phyloP scores from a whole-genome alignment of 1,284 basidiomycete species.

The Sanguinoderma infundibulare region DNA sequence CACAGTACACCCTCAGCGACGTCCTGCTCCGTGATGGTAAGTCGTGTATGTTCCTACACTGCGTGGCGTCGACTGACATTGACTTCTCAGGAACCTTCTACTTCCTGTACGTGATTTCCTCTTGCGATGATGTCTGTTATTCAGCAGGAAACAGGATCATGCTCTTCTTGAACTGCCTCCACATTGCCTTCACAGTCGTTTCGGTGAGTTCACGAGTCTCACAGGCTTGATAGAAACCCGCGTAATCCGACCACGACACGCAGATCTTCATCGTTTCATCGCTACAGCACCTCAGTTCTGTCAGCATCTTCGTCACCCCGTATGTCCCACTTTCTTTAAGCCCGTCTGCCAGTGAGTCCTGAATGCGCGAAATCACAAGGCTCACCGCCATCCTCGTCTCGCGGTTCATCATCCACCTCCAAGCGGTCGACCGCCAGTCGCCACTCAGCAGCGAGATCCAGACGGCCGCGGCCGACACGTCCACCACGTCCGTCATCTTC shows the following conservation, averaged over 20 bases:
- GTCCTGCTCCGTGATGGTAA: background rate
- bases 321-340: background rate
- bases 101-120: conserved; percentile 3
- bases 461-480: background rate
- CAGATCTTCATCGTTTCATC: background rate
- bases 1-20: background rate
- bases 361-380: background rate
- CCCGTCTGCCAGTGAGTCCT: background rate
- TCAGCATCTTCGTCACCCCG: background rate
- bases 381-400: conserved; percentile 3
- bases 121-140: too few species aligned
- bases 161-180: conserved; percentile 1
- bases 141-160: background rate
- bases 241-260: too few species aligned
- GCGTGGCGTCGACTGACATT: too few species aligned
- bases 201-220: background rate
- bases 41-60: too few species aligned
- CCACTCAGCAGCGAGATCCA: background rate
- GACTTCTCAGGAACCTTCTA: conserved; percentile 5
- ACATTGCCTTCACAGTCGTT: background rate
- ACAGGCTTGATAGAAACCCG: too few species aligned
- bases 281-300: background rate
- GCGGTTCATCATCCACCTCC: conserved; percentile 2
- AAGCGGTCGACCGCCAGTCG: background rate
- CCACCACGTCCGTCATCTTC: conserved; percentile 2